phyloP scores from a whole-genome alignment of 208 protist species.

The Zelonia costaricensis region DNA sequence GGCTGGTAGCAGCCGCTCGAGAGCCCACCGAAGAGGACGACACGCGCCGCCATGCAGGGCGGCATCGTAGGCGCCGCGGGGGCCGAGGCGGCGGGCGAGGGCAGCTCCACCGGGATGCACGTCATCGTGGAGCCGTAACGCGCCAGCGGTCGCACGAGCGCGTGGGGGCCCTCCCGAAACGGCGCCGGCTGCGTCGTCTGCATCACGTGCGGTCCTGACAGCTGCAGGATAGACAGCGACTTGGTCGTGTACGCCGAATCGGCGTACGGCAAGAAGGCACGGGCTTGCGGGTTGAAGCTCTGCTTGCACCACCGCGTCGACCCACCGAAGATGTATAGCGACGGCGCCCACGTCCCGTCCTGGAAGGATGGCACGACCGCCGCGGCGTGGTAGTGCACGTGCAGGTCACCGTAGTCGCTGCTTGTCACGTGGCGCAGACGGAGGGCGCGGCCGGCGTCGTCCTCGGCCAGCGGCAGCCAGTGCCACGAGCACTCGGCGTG shows the following conservation, averaged over 20 bases:
- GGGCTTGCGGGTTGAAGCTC: conserved; percentile 31
- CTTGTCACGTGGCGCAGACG: conserved; percentile 26
- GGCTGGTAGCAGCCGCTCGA: conserved; percentile 27
- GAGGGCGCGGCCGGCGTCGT: conserved; percentile 18
- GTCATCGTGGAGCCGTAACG: conserved; percentile 54
- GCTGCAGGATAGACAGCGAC: conserved; percentile 32
- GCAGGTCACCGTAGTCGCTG: conserved; percentile 38
- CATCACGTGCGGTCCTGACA: conserved; percentile 45
- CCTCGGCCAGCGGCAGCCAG: conserved; percentile 46
- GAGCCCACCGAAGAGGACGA: conserved; percentile 31
- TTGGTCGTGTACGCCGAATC: conserved; percentile 13
- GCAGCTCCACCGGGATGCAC: conserved; percentile 6
- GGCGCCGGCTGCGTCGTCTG: conserved; percentile 35
- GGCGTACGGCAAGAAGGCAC: conserved; percentile 42
- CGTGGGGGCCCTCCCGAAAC: conserved; percentile 49
- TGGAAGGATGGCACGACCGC: conserved; percentile 24
- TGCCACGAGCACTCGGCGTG: conserved; percentile 50
- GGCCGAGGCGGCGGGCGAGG: background rate
- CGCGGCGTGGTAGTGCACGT: conserved; percentile 56
- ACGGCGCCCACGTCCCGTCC: conserved; percentile 16
- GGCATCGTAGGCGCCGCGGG: background rate
- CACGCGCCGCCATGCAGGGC: conserved; percentile 17
- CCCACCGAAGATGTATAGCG: conserved; percentile 54
- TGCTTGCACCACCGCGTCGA: conserved; percentile 27
- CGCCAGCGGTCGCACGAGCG: conserved; percentile 46